Base-by-base conservation (phyloP, 495 filamentous ascomycete genomes). In the Xylaria scruposa region DNA sequence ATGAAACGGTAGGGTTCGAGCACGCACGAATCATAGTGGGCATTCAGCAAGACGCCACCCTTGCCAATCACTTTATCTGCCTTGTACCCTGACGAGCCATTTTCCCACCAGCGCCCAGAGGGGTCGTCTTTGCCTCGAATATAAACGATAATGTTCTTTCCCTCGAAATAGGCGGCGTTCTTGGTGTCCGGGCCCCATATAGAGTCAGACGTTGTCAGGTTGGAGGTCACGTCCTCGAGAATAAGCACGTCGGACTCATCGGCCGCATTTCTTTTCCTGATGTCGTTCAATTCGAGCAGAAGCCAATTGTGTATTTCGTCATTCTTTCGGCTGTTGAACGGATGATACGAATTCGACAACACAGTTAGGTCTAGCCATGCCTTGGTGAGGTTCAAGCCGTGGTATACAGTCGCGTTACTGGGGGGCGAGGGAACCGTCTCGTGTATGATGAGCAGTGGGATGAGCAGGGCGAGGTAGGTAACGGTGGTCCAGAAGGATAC, bases 111-210 rank as follows among this genome's bases (percentile, higher is more conserved):
- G 15, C 85, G 83, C 7, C 86, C 87, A 2, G 85, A 79, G 65
- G 89, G 85, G 75, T 97, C 94, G 69, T 92, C 88, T 60, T 86
- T 90, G 13, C 96, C 96, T 38, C 91, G 90, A 72, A 99, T 91
- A 76, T 97, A 97, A 17, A 98, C 91, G 64, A 97, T 89, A 75
- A 98, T 91, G 76, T 99, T 99, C 46, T 89, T 96, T 24, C 94
- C 93, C 82, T 98, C 95, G 74, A 95, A 97, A 76, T 98, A 98
- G 12, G 89, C 88, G 53, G 85, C 91, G 40, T 58, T 67, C 12
- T 71, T 58, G 47, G 46, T 71, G 3, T 70, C 44, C 1, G 73
- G 15, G 51, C 63, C 64, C 56, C 75, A 78, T 62, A 79, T 54
- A 42, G 71, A 71, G 58, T 74, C 73, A 44, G 71, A 74, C 31